These are phyloP conservation scores for Cytospora leucostoma DNA, from an alignment of 2,329 filamentous ascomycete species.

Conservation along the genomic window DNA sequence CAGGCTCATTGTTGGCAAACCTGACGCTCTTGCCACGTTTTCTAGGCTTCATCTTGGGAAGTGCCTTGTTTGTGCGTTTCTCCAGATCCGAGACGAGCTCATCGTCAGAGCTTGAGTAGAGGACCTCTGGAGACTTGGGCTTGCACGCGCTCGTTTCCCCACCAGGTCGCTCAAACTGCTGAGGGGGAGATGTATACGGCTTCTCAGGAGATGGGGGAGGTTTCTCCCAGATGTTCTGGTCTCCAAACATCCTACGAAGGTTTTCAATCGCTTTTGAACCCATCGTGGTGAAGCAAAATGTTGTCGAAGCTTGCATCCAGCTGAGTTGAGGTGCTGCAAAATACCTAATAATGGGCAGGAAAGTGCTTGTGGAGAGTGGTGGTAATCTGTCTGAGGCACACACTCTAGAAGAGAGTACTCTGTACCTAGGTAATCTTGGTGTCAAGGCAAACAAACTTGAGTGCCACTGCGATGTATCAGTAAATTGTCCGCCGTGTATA, in stretches of 20 bases:
- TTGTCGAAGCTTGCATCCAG: too few relatives aligned
- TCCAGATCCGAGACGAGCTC: not conserved
- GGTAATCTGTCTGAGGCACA: too few relatives aligned
- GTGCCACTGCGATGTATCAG: too few relatives aligned
- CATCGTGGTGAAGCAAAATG: not conserved
- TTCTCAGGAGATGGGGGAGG: slow-evolving; percentile 1
- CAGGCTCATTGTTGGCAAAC: not conserved
- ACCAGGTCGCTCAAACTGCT: not conserved
- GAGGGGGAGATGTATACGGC: not conserved
- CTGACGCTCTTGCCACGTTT: not conserved
- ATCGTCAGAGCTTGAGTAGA: slow-evolving; percentile 8
- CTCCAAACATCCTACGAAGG: slow-evolving; percentile 12
- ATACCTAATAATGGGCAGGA: not conserved
- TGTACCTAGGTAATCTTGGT: too few relatives aligned
- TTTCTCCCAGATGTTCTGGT: slow-evolving; percentile 19
- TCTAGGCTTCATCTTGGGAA: not conserved
- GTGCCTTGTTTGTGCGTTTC: slow-evolving; percentile 6
- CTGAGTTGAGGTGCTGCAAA: not conserved
- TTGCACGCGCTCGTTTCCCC: not conserved
- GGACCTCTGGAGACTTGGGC: not conserved
- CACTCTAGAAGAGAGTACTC: too few relatives aligned
- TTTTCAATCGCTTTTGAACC: slow-evolving; percentile 10
- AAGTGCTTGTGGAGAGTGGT: too few relatives aligned
- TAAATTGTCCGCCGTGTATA: too few relatives aligned
- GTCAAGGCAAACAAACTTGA: not conserved